Percentiles rank a stretch among this genome's conserved stretches.
Conservation (phyloP, 495 filamentous ascomycete species). For the Annulohypoxylon maeteangense region DNA sequence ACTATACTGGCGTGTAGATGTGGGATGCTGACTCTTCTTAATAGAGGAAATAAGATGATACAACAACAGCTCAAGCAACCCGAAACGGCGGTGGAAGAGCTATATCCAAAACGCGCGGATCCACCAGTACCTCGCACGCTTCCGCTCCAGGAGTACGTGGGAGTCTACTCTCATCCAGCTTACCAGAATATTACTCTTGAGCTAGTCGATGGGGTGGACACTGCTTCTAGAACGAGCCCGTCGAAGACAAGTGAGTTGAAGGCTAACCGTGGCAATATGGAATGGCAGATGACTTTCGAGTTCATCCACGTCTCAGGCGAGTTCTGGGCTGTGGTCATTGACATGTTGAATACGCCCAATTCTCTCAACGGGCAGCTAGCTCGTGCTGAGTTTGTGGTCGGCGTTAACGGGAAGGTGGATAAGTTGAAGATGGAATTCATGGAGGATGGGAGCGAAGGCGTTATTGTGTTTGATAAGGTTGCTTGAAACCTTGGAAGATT, state of each 20-base stretch:
- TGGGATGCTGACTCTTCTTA: neutral
- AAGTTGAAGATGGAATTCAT: conserved; percentile 50
- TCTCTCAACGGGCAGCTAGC: conserved; percentile 32
- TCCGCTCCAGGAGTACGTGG: conserved; percentile 50
- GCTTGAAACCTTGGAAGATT: conserved; percentile 7
- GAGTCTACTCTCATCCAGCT: conserved; percentile 56
- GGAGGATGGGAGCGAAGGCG: conserved; percentile 47
- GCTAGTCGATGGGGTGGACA: conserved; percentile 10
- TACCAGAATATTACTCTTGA: conserved; percentile 54
- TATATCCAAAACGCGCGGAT: conserved; percentile 49
- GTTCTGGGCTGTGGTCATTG: conserved; percentile 47
- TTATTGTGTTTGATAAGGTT: conserved; percentile 41
- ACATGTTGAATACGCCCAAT: conserved; percentile 33
- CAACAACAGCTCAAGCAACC: conserved; percentile 37
- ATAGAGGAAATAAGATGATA: conserved; percentile 21
- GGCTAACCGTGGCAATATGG: conserved; percentile 38
- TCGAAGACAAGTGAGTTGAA: conserved; percentile 29
- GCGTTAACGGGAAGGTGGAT: conserved; percentile 47
- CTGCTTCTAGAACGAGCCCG: too few species aligned
- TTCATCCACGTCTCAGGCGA: conserved; percentile 51
- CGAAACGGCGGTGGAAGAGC: conserved; percentile 36
- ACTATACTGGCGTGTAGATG: neutral
- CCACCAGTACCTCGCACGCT: conserved; percentile 47
- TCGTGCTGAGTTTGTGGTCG: conserved; percentile 55
- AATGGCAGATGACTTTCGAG: conserved; percentile 44